Evolutionary conservation across 768 basidiomycete genomes (phyloP), one percentile per base, ranked within the genome.

Genomic region (Lactarius pseudohatsudake): DNA sequence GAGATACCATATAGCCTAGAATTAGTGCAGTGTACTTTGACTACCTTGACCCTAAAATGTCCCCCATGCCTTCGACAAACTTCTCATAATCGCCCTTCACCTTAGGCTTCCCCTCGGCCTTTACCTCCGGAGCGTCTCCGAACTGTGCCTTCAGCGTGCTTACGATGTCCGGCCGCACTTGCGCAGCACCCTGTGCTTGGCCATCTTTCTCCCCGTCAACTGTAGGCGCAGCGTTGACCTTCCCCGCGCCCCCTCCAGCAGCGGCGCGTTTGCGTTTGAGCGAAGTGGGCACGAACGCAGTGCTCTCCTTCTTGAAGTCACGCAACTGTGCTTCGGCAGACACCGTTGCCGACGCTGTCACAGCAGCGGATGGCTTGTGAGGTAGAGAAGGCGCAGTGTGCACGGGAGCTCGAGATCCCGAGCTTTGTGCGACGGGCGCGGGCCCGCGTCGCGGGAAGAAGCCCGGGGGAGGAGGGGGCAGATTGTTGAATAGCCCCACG

Each of bases 281-380:
- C 3, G 90, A 81, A 2, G 88, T 75, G 4, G 97, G 97, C 4
- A 98, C 86, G 72, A 99, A 98, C 0, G 91, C 86, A 0, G 94
- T 96, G 10, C 91, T 90, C 75, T 99, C 97, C 76, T 94, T 95
- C 79, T 95, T 94, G 67, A 98, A 81, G 77, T 99, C 94, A 16
- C 96, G 90, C 59, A 99, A 77, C 74, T 94, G 83, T 4, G 97
- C 94, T 55, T 81, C 93, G 2, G 95, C 94, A 26, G 85, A 88
- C 60, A 98, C 87, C 2, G 85, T 90, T 1, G 92, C 93, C 8
- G 84, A 78, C 1, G 80, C 80, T 18, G 81, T 67, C 54, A 76
- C 78, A 11, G 81, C 76, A 10, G 77, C 66, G 2, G 71, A 58
- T 16, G 81, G 76, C 10, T 77, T 66, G 2, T 70, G 58, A 18